A percentile compares a stretch with the other conserved stretches of the same genome.
These are phyloP conservation scores for Chaetomiaceae sp. DNA, from an alignment of 2,329 filamentous ascomycete genomes.

Conservation along the genomic window DNA sequence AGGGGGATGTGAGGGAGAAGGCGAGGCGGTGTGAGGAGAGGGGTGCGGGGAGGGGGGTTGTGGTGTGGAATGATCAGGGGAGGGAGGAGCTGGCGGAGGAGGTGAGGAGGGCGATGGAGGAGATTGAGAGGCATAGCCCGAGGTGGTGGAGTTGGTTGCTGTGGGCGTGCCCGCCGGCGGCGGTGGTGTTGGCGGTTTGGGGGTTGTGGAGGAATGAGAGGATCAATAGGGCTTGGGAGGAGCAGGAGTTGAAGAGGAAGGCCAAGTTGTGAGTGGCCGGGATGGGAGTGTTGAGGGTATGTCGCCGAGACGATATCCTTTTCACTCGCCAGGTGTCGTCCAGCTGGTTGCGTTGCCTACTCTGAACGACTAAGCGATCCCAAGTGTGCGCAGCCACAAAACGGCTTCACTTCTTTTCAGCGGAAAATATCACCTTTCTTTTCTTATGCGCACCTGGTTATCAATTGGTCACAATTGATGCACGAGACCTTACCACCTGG, in stretches of 20 bases:
- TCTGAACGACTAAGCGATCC: conserved; percentile 1
- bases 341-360: neutral
- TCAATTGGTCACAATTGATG: neutral
- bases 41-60: conserved; percentile 61
- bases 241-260: conserved; percentile 46
- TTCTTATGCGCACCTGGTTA: neutral
- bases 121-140: conserved; percentile 61
- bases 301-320: neutral
- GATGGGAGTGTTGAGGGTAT: neutral
- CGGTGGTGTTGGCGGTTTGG: conserved; percentile 63
- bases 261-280: conserved; percentile 36
- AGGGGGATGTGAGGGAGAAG: conserved; percentile 82
- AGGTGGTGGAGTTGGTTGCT: conserved; percentile 78
- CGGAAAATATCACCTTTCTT: neutral
- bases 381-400: neutral
- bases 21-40: conserved; percentile 68
- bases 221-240: conserved; percentile 68
- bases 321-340: neutral
- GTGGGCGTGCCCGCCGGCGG: conserved; percentile 69
- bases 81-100: conserved; percentile 64
- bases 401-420: neutral
- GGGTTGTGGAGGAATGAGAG: conserved; percentile 67
- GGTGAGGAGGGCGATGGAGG: conserved; percentile 61
- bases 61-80: conserved; percentile 86
- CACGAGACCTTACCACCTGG: neutral